Percentiles rank a stretch among this genome's conserved stretches.
Evolutionary conservation across 345 rosid species (phyloP).

Genomic region (Luvunga scandens): DNA sequence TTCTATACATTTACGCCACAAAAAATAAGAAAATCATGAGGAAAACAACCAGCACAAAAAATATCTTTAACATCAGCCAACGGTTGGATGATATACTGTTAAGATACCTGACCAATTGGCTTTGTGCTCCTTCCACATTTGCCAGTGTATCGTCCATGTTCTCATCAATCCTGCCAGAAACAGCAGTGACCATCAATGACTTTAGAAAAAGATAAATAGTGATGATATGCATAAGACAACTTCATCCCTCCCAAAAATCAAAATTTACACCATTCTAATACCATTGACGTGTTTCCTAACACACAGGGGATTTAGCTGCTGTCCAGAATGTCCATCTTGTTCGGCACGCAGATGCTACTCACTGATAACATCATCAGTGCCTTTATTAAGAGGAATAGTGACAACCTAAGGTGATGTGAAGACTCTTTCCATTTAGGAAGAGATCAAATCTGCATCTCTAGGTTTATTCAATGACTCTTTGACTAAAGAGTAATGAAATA

Average conservation of each 20-base stretch:
- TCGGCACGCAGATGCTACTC: not conserved
- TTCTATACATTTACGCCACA: constrained; percentile 46
- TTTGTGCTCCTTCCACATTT: constrained; percentile 79
- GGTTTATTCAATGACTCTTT: not conserved
- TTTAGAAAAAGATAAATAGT: not conserved
- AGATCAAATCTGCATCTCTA: not conserved
- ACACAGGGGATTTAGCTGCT: not conserved
- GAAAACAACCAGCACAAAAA: constrained; percentile 67
- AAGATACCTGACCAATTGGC: constrained; percentile 53
- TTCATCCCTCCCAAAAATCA: not conserved
- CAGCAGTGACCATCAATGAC: not conserved
- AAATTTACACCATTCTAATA: not conserved
- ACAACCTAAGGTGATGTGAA: not conserved
- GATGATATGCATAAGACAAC: not conserved
- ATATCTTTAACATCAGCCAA: constrained; percentile 82
- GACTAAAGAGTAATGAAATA: not conserved
- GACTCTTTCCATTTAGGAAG: not conserved
- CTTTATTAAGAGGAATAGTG: not conserved
- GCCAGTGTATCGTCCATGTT: constrained; percentile 71
- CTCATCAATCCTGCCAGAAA: constrained; percentile 63
- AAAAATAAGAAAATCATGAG: constrained; percentile 81
- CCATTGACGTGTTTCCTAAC: not conserved
- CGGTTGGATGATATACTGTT: constrained; percentile 77
- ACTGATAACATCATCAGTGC: not conserved
- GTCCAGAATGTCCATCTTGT: not conserved